Base-by-base conservation (phyloP, 345 rosid species). In the Anacardium occidentale region DNA sequence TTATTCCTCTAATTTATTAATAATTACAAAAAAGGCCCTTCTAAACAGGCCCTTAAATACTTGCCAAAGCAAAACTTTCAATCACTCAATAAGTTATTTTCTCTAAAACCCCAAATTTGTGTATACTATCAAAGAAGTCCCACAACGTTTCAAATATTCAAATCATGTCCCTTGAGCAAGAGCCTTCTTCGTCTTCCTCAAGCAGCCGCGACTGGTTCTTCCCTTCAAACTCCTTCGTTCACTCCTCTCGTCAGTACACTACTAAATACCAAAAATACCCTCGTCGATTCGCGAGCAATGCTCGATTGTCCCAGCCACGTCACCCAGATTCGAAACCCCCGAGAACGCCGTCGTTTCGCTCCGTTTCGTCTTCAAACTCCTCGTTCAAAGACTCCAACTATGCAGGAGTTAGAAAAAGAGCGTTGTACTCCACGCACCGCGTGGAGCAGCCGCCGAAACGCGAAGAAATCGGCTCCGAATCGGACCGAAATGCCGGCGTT, bases 191-290 rank as follows among this genome's bases (percentile, higher is more conserved):
- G 57, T 75, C 82, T 66, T 60, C 83, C 78, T 51, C 65, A 4
- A 44, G 75, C 76, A 79, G 89, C 40, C 40, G 40, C 52, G 94
- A 89, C 85, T 85, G 89, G 88, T 82, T 87, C 78, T 86, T 87
- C 87, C 91, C 91, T 57, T 85, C 91, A 0, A 85, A 83, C 45
- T 77, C 87, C 66, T 85, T 78, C 83, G 73, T 78, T 79, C 86
- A 78, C 70, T 80, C 78, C 15, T 54, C 73, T 45, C 24, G 62
- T 51, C 22, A 64, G 42, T 17, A 62, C 10, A 25, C 81, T 5
- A 71, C 76, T 10, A 64, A 75, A 56, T 15, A 77, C 70, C 69
- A 71, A 12, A 82, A 67, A 53, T 62, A 74, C 72, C 77, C 77
- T 25, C 83, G 89, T 26, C 65, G 87, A 24, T 87, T 82, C 85